A percentile compares a stretch with the other conserved stretches of the same genome.
These are phyloP conservation scores for Mycena metata DNA, from an alignment of 768 basidiomycete genomes.

Conservation along the genomic window DNA sequence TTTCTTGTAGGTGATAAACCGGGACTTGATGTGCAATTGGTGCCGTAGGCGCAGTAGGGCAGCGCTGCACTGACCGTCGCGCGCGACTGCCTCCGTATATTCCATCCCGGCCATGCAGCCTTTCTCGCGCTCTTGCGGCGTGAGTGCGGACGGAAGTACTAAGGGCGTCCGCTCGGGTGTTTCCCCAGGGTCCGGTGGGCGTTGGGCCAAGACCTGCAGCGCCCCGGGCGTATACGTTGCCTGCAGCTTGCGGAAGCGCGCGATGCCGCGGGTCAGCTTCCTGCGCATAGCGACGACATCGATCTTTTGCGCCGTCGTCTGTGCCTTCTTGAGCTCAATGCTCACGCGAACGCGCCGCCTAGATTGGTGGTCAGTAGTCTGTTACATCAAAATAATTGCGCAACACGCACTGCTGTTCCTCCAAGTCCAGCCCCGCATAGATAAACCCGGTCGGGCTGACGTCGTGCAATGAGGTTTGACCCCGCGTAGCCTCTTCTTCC, in stretches of 20 bases:
- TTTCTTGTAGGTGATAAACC: constrained; percentile 12
- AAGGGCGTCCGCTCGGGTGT: background rate
- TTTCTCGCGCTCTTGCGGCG: too few relatives aligned
- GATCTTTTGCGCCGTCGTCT: background rate
- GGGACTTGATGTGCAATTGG: constrained; percentile 25
- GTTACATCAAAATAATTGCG: background rate
- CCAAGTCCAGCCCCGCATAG: background rate
- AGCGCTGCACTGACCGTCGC: constrained; percentile 21
- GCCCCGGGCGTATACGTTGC: constrained; percentile 7
- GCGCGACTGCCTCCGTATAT: background rate
- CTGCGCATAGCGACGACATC: background rate
- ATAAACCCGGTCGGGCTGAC: constrained; percentile 14
- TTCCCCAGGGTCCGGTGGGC: too few relatives aligned
- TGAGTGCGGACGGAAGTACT: background rate
- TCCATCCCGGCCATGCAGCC: background rate
- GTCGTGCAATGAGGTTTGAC: constrained; percentile 9
- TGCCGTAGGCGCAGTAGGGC: constrained; percentile 18
- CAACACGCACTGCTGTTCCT: constrained; percentile 21
- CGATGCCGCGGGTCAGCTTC: constrained; percentile 5
- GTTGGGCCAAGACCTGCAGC: background rate
- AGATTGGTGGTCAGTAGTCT: background rate
- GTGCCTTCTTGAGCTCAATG: constrained; percentile 24
- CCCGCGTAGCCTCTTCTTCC: constrained; percentile 5
- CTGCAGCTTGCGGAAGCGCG: constrained; percentile 15
- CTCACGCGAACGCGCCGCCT: constrained; percentile 7